Percentiles rank a stretch among this genome's conserved stretches.
Conservation (phyloP, 768 basidiomycete genomes). For the Pleurotus tuber-regium region DNA sequence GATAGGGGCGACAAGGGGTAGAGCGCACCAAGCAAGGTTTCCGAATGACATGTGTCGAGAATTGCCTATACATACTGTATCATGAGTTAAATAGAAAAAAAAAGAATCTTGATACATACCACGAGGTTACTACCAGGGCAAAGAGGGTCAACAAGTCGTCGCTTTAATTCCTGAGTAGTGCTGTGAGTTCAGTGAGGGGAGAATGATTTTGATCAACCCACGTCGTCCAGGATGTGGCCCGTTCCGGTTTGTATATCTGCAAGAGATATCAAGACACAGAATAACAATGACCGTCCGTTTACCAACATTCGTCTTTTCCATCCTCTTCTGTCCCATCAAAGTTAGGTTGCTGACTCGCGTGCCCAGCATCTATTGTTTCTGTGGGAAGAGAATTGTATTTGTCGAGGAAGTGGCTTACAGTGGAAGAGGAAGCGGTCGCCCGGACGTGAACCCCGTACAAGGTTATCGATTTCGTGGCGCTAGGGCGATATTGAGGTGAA, state of each 20-base stretch:
- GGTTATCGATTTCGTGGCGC: slow-evolving; percentile 38
- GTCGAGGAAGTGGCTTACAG: slow-evolving; percentile 32
- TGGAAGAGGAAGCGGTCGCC: slow-evolving; percentile 58
- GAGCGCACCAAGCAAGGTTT: slow-evolving; percentile 19
- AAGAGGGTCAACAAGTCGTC: slow-evolving; percentile 18
- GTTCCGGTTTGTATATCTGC: slow-evolving; percentile 16
- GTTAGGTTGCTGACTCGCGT: slow-evolving; percentile 34
- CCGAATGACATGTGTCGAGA: slow-evolving; percentile 23
- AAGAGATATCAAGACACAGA: too few species aligned
- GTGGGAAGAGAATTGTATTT: slow-evolving; percentile 12
- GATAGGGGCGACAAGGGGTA: background rate
- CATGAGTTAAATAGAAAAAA: background rate
- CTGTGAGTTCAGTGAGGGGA: background rate
- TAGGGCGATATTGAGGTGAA: slow-evolving; percentile 17
- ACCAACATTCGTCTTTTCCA: slow-evolving; percentile 43
- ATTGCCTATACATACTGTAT: slow-evolving; percentile 9
- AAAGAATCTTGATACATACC: background rate
- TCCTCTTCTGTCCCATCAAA: slow-evolving; percentile 37
- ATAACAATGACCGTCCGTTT: too few species aligned
- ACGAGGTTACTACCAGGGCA: slow-evolving; percentile 20
- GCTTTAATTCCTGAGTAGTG: slow-evolving; percentile 18
- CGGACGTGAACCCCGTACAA: slow-evolving; percentile 41
- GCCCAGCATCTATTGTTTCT: slow-evolving; percentile 37
- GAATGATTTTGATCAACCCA: background rate
- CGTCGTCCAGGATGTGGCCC: slow-evolving; percentile 7